Conservation (phyloP, 2,329 filamentous ascomycete genomes). For the Xylaria arbuscula region DNA sequence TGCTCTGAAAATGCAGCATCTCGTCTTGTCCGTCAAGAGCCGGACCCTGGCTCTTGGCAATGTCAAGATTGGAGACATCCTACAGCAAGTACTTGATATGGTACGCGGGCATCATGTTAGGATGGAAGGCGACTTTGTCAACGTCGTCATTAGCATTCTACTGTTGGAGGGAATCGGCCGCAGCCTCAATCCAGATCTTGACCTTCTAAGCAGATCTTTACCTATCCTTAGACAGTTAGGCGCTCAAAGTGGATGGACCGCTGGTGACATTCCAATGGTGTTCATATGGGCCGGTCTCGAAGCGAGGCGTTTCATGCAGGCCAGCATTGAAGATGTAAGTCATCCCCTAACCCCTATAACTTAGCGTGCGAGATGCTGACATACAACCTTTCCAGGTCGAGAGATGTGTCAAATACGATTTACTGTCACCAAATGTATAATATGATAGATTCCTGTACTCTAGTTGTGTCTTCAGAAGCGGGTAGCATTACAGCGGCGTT, state of each 20-base stretch:
- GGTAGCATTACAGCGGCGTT: slow-evolving; percentile 43
- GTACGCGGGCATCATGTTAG: slow-evolving; percentile 92
- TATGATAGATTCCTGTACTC: slow-evolving; percentile 5
- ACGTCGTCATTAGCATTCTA: slow-evolving; percentile 94
- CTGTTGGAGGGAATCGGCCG: slow-evolving; percentile 94
- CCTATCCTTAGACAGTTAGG: slow-evolving; percentile 91
- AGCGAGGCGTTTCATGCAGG: slow-evolving; percentile 87
- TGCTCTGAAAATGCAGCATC: slow-evolving; percentile 94
- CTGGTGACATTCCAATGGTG: slow-evolving; percentile 84
- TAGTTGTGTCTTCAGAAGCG: slow-evolving; percentile 21
- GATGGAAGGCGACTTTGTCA: slow-evolving; percentile 97
- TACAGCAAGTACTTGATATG: slow-evolving; percentile 91
- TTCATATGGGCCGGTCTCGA: slow-evolving; percentile 93
- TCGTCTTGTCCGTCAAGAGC: slow-evolving; percentile 90
- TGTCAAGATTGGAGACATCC: slow-evolving; percentile 94
- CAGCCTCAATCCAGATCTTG: slow-evolving; percentile 84
- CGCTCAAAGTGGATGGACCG: slow-evolving; percentile 75
- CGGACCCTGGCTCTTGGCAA: slow-evolving; percentile 91
- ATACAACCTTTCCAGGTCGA: slow-evolving; percentile 69
- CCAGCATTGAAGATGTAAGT: slow-evolving; percentile 86
- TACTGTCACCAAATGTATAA: slow-evolving; percentile 86
- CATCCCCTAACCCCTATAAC: background rate
- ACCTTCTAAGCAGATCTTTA: slow-evolving; percentile 85
- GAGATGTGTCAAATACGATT: slow-evolving; percentile 89
- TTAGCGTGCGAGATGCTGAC: slow-evolving; percentile 6